Conservation (phyloP, 2,329 filamentous ascomycete species). For the Xylaria sp. region DNA sequence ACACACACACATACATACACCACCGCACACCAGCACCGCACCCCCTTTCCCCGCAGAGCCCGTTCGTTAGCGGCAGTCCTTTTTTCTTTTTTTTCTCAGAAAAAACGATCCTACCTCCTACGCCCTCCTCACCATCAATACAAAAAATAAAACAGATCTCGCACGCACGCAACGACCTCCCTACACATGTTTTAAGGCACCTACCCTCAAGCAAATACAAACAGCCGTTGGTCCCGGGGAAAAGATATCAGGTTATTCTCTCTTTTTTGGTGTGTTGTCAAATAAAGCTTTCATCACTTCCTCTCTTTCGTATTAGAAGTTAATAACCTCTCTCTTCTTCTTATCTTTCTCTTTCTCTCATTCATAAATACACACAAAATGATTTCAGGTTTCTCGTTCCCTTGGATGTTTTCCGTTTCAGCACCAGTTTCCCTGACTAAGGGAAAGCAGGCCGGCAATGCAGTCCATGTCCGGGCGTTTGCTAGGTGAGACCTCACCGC, state of each 20-base stretch:
- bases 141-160: no score
- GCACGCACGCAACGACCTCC: no score
- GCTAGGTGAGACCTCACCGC: conserved; percentile 57
- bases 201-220: neutral
- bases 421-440: conserved; percentile 90
- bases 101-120: no score
- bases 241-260: neutral
- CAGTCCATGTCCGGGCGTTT: conserved; percentile 82
- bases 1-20: no score
- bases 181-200: no score
- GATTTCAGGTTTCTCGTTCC: neutral
- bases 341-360: neutral
- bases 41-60: no score
- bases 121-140: no score
- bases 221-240: neutral
- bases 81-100: no score
- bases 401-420: conserved; percentile 34
- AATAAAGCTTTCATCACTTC: neutral
- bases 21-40: no score
- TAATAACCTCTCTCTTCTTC: neutral
- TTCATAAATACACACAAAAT: neutral
- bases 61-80: no score
- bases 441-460: conserved; percentile 78
- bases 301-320: neutral
- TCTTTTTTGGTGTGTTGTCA: neutral